Percentiles rank a stretch among this genome's conserved stretches.
Evolutionary conservation across 441 rosid genomes (phyloP).

Genomic region (Iberis amara): DNA sequence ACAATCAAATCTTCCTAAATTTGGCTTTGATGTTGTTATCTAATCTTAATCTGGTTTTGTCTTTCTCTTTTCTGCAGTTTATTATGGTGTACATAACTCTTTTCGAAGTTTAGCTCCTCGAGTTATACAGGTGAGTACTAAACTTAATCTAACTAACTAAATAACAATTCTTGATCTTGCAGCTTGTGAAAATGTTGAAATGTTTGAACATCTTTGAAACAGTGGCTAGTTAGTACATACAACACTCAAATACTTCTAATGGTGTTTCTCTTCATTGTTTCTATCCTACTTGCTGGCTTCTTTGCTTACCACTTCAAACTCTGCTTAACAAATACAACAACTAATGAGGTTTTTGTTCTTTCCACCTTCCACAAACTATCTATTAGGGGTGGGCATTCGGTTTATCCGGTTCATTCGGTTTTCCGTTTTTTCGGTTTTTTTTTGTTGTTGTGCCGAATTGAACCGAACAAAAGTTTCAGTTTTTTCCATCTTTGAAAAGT

Average conservation of each 20-base stretch:
- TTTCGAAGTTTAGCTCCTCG: slow-evolving; percentile 63
- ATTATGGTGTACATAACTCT: slow-evolving; percentile 71
- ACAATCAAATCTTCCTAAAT: too few species aligned
- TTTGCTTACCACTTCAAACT: slow-evolving; percentile 69
- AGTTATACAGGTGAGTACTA: slow-evolving; percentile 47
- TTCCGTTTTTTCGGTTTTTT: too few species aligned
- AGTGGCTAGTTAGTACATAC: slow-evolving; percentile 81
- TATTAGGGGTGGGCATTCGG: too few species aligned
- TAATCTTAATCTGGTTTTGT: background rate
- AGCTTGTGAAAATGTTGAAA: too few species aligned
- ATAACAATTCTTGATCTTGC: background rate
- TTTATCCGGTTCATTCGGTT: too few species aligned
- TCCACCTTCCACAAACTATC: too few species aligned
- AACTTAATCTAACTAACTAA: background rate
- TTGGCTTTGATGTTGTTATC: too few species aligned
- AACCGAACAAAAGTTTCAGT: too few species aligned
- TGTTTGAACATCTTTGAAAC: slow-evolving; percentile 31
- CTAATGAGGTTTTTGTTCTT: slow-evolving; percentile 56
- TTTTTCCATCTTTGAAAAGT: too few species aligned
- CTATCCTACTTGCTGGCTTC: slow-evolving; percentile 73
- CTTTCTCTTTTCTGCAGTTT: slow-evolving; percentile 43
- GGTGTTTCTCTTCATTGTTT: slow-evolving; percentile 75
- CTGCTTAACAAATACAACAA: slow-evolving; percentile 73
- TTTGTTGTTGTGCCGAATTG: too few species aligned
- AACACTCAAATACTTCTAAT: slow-evolving; percentile 71